These are phyloP conservation scores for Chaetomium tenue DNA, from an alignment of 495 filamentous ascomycete species.

Conservation along the genomic window DNA sequence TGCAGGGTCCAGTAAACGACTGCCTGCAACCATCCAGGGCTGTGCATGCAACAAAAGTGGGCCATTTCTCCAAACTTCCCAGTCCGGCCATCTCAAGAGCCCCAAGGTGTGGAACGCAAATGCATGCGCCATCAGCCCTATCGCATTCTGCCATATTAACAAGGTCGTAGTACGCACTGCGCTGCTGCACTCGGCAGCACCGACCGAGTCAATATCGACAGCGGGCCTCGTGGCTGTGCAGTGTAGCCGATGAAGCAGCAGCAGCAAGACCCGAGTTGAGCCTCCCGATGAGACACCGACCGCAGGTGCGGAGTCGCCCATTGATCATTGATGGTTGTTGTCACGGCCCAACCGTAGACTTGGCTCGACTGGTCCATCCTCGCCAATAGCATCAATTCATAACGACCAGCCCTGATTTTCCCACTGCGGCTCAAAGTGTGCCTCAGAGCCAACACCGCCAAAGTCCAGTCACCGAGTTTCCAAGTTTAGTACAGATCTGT, in stretches of 20 bases:
- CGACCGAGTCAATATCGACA: neutral
- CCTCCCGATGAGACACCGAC: too few species aligned
- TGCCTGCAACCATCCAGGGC: slow-evolving; percentile 4
- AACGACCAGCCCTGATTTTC: too few species aligned
- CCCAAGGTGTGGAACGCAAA: neutral
- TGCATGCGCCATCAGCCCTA: slow-evolving; percentile 21
- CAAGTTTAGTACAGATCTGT: neutral
- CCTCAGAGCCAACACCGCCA: too few species aligned
- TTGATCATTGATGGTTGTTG: too few species aligned
- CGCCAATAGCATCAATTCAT: too few species aligned
- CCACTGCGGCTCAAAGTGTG: too few species aligned
- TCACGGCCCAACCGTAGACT: too few species aligned
- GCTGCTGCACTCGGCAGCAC: neutral
- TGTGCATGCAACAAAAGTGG: slow-evolving; percentile 11
- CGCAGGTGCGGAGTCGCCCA: too few species aligned
- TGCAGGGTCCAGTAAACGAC: neutral
- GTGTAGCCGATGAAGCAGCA: neutral
- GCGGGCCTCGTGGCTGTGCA: slow-evolving; percentile 3
- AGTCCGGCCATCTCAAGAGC: neutral
- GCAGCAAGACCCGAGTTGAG: too few species aligned
- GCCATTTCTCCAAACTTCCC: slow-evolving; percentile 9
- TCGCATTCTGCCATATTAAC: neutral
- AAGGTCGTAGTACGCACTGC: too few species aligned
- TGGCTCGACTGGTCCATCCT: too few species aligned
- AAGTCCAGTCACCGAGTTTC: neutral